These are phyloP conservation scores for Fusarium beomiforme DNA, from an alignment of 2,329 filamentous ascomycete genomes.

Conservation along the genomic window DNA sequence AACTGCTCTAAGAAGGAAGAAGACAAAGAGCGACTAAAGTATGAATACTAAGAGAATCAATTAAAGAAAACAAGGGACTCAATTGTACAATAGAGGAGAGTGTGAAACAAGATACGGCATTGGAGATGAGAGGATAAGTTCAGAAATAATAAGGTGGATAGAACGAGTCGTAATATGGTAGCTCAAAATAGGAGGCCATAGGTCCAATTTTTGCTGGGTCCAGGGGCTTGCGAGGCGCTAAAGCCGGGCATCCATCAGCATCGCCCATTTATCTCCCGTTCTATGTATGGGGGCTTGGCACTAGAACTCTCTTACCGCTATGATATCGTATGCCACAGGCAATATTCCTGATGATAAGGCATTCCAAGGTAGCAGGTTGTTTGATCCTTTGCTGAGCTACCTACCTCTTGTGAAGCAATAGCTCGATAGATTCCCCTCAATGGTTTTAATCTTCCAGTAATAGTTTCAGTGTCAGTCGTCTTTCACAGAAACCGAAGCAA, in stretches of 20 bases:
- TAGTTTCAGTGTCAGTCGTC: not conserved
- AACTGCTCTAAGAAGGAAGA: not conserved
- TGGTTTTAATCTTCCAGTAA: not conserved
- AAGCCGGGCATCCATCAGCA: slow-evolving; percentile 21
- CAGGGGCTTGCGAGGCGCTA: slow-evolving; percentile 39
- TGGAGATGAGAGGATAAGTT: slow-evolving; percentile 43
- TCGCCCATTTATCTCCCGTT: not conserved
- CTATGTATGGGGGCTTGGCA: slow-evolving; percentile 14
- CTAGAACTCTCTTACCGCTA: not conserved
- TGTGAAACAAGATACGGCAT: slow-evolving; percentile 34
- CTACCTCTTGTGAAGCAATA: not conserved
- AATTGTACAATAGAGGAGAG: slow-evolving; percentile 26
- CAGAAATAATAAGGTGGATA: slow-evolving; percentile 26
- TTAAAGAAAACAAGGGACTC: slow-evolving; percentile 16
- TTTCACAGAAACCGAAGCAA: not conserved
- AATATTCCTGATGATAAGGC: slow-evolving; percentile 16
- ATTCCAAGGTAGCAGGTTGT: not conserved
- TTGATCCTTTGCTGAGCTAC: not conserved
- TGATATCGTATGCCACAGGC: not conserved
- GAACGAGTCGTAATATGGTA: slow-evolving; percentile 28
- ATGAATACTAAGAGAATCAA: not conserved
- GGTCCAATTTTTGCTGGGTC: slow-evolving; percentile 34
- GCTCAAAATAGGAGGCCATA: slow-evolving; percentile 32
- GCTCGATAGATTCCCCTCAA: not conserved
- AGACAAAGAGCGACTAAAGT: slow-evolving; percentile 13